Percentiles rank a stretch among this genome's conserved stretches.
phyloP scores from a whole-genome alignment of 345 rosid species.

The Eucalyptus erythrocorys region DNA sequence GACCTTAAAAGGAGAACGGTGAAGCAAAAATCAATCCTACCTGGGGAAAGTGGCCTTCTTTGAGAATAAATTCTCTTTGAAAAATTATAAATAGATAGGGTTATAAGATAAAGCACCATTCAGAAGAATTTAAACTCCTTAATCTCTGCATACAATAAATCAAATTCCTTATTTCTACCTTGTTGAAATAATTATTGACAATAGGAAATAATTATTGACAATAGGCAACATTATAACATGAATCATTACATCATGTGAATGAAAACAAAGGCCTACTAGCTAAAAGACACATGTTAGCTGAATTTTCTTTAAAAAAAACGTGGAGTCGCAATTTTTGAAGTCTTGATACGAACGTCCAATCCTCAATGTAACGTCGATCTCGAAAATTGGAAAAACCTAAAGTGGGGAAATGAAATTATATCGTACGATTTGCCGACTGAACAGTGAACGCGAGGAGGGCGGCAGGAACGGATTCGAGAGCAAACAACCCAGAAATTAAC shows the following conservation, averaged over 20 bases:
- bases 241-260: accelerated
- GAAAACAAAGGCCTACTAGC: neutral
- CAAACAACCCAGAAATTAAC: neutral
- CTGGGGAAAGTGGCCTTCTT: neutral
- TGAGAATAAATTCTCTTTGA: neutral
- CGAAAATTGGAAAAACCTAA: neutral
- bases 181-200: neutral
- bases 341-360: neutral
- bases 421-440: neutral
- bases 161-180: neutral
- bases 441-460: neutral
- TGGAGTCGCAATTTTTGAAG: neutral
- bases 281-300: neutral
- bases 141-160: neutral
- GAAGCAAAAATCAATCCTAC: neutral
- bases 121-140: neutral
- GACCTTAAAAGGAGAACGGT: neutral
- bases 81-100: too few species aligned
- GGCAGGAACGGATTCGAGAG: neutral
- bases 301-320: neutral
- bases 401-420: neutral
- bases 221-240: neutral
- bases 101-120: neutral
- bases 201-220: neutral
- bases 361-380: neutral